Base-by-base conservation (phyloP, 768 basidiomycete species). In the Holtermanniella nyarrowii region DNA sequence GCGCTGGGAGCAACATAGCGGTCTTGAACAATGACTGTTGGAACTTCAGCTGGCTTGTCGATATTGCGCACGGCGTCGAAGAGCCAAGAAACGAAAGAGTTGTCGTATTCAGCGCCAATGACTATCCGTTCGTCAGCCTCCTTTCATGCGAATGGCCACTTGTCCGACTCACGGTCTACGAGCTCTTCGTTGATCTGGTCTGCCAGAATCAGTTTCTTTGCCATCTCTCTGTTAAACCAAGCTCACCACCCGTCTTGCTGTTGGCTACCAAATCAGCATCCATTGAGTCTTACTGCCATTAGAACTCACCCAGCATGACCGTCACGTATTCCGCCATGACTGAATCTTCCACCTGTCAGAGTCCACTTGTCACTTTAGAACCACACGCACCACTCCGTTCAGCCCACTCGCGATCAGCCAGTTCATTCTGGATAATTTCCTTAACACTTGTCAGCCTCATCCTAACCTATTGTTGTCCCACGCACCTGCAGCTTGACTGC, bases 301-400 rank as follows among this genome's bases (percentile, higher is more conserved):
- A 40, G 25, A 41, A 58, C 67, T 62, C 25, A 69, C 67, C 62
- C 12, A 69, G 53, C 41, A 71, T 55, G 14, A 71, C 69, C 0
- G 65, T 69, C 37, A 71, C 60, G 54, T 71, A 71, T 45, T 71
- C 69, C 20, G 69, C 69, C 69, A 71, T 68, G 39, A 69, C 68
- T 48, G 60, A 62, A 51, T 71, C 69, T 65, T 44, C 23, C 13
- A 21, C 13, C 23, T 31, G 39, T 42, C 25, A 49, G 44, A 42
- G 27, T 46, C n/a, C n/a, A n/a, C n/a, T n/a, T n/a, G n/a, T n/a
- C n/a, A n/a, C n/a, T 26, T 12, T 31, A 24, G 12, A 31, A 13
- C 12, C 1, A 20, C 24, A 48, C 58, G 10, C 26, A 66, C 64
- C 65, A 41, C 59, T 56, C 10, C 60, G 62, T 45, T 67, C 65